Conservation (phyloP, 179 eudicot species). For the Beta lomatogona region DNA sequence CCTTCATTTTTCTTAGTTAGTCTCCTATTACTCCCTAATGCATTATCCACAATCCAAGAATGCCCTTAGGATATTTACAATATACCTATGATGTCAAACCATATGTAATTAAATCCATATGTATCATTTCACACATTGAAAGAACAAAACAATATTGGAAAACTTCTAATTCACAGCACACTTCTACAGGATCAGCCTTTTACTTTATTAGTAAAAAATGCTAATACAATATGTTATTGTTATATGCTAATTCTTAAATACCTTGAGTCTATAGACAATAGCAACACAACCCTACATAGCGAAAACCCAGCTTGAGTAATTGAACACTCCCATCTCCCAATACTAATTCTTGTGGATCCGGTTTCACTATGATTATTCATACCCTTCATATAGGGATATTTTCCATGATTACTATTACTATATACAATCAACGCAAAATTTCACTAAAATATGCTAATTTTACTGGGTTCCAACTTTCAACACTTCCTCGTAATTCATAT, state of each 20-base stretch:
- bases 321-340: background rate
- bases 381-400: too few species aligned
- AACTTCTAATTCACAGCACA: background rate
- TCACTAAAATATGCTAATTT: too few species aligned
- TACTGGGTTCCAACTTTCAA: too few species aligned
- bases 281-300: background rate
- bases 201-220: background rate
- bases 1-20: too few species aligned
- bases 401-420: too few species aligned
- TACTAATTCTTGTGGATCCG: background rate
- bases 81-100: background rate
- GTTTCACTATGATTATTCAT: background rate
- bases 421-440: too few species aligned
- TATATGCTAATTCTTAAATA: too few species aligned
- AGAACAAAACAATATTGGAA: background rate
- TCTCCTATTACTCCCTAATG: too few species aligned
- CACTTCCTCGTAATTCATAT: too few species aligned
- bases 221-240: background rate
- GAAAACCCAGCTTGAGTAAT: background rate
- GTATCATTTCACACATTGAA: background rate
- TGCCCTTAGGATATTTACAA: background rate
- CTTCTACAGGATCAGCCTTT: background rate
- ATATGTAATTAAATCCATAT: too few species aligned
- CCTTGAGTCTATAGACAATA: background rate
- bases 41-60: too few species aligned